A percentile compares a stretch with the other conserved stretches of the same genome.
These are phyloP conservation scores for Torulaspora microellipsoides DNA, from an alignment of 805 yeast genomes.

Conservation along the genomic window DNA sequence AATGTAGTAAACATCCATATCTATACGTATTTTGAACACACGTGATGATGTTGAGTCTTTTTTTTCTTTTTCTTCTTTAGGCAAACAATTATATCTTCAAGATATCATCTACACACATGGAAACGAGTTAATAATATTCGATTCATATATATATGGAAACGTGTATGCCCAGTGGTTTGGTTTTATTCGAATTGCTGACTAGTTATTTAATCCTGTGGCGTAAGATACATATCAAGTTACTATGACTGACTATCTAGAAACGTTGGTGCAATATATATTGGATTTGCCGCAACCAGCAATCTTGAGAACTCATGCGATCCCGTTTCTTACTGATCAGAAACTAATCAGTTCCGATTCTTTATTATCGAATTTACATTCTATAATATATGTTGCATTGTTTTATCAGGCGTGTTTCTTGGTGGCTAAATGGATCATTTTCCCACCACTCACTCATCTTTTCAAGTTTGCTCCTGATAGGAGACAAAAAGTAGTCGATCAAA, in stretches of 20 bases:
- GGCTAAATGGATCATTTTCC: slow-evolving; percentile 28
- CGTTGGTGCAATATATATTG: slow-evolving; percentile 8
- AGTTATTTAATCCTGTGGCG: no score
- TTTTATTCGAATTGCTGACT: no score
- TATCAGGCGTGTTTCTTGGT: slow-evolving; percentile 31
- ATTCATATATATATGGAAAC: no score
- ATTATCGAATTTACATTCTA: slow-evolving; percentile 28
- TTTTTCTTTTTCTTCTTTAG: neutral
- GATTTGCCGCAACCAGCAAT: slow-evolving; percentile 19
- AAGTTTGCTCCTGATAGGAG: slow-evolving; percentile 4
- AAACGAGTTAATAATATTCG: no score
- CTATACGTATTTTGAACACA: neutral
- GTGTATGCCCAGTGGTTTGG: no score
- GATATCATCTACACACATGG: no score
- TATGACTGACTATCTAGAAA: neutral
- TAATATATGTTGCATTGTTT: slow-evolving; percentile 27
- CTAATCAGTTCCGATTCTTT: slow-evolving; percentile 22
- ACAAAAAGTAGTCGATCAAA: slow-evolving; percentile 25
- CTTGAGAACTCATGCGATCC: slow-evolving; percentile 14
- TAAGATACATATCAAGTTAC: neutral
- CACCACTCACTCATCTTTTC: slow-evolving; percentile 15
- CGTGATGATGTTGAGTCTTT: neutral
- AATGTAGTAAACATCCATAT: neutral
- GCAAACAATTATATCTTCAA: no score
- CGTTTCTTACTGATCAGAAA: slow-evolving; percentile 12